Percentiles rank a stretch among this genome's conserved stretches.
phyloP scores from a whole-genome alignment of 1,284 basidiomycete genomes.

The Schizophyllum amplum region DNA sequence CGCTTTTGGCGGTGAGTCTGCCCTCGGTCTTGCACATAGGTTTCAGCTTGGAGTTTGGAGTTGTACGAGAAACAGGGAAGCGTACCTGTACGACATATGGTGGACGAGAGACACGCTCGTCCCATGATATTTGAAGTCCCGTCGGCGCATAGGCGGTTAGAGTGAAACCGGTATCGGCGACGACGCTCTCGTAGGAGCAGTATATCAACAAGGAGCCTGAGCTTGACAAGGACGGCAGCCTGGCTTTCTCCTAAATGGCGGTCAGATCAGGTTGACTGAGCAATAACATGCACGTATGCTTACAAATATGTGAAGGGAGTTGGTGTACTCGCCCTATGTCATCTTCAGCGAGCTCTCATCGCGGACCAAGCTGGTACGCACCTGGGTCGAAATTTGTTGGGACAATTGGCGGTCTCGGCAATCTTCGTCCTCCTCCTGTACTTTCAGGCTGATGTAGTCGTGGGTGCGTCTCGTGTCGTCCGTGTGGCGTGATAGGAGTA shows the following conservation, averaged over 20 bases:
- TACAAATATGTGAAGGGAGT: slow-evolving; percentile 71
- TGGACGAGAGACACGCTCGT: slow-evolving; percentile 27
- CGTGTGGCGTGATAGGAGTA: slow-evolving; percentile 76
- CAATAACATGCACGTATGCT: slow-evolving; percentile 12
- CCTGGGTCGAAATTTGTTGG: slow-evolving; percentile 7
- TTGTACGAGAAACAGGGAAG: slow-evolving; percentile 14
- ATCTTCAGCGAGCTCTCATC: background rate
- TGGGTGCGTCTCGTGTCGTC: slow-evolving; percentile 43
- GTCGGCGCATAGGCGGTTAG: slow-evolving; percentile 46
- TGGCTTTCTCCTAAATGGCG: slow-evolving; percentile 34
- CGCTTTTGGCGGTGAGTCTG: slow-evolving; percentile 58
- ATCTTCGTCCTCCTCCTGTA: slow-evolving; percentile 37
- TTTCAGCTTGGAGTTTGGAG: background rate
- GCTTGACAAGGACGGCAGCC: slow-evolving; percentile 25
- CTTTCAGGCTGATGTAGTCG: slow-evolving; percentile 72
- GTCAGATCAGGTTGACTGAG: background rate
- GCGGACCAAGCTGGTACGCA: background rate
- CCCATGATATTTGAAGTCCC: slow-evolving; percentile 39
- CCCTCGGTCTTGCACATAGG: slow-evolving; percentile 42
- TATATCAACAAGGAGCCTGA: slow-evolving; percentile 44
- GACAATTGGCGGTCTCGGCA: background rate
- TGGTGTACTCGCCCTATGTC: slow-evolving; percentile 65
- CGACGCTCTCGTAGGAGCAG: slow-evolving; percentile 57
- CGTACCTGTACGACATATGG: slow-evolving; percentile 38
- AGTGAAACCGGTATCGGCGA: slow-evolving; percentile 55